A percentile compares a stretch with the other conserved stretches of the same genome.
phyloP scores from a whole-genome alignment of 164 flowering plant genomes.

The Saururus chinensis region DNA sequence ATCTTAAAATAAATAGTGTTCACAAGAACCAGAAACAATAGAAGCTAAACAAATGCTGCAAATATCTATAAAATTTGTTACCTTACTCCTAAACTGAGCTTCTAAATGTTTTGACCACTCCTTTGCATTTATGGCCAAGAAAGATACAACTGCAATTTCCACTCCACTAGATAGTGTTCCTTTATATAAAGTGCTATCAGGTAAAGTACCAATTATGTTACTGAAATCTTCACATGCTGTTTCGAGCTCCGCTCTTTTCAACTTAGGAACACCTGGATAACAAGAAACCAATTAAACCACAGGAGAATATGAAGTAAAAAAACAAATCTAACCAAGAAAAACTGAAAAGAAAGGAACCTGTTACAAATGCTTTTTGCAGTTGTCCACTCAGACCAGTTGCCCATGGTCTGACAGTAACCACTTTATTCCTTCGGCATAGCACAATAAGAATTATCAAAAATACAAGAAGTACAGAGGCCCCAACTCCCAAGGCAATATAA shows the following conservation, averaged over 20 bases:
- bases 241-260: conserved; percentile 61
- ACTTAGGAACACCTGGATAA: conserved; percentile 60
- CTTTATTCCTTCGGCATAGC: conserved; percentile 34
- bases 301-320: not conserved
- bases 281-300: not conserved
- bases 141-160: conserved; percentile 64
- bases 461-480: conserved; percentile 18
- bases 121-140: conserved; percentile 21
- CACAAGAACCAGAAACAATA: not conserved
- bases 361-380: conserved; percentile 76
- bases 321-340: not conserved
- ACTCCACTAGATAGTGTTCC: conserved; percentile 85
- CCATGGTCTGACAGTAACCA: conserved; percentile 67
- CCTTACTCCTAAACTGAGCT: conserved; percentile 58
- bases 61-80: conserved; percentile 5
- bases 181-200: conserved; percentile 53
- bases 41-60: not conserved
- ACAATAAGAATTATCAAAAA: conserved; percentile 19
- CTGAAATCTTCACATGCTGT: conserved; percentile 89
- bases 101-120: conserved; percentile 56
- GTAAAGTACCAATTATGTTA: conserved; percentile 52
- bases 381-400: conserved; percentile 86
- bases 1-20: too few species aligned
- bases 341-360: conserved; percentile 35
- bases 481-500: conserved; percentile 16